These are phyloP conservation scores for Gardenia jasminoides DNA, from an alignment of 257 asterid genomes.

Conservation along the genomic window DNA sequence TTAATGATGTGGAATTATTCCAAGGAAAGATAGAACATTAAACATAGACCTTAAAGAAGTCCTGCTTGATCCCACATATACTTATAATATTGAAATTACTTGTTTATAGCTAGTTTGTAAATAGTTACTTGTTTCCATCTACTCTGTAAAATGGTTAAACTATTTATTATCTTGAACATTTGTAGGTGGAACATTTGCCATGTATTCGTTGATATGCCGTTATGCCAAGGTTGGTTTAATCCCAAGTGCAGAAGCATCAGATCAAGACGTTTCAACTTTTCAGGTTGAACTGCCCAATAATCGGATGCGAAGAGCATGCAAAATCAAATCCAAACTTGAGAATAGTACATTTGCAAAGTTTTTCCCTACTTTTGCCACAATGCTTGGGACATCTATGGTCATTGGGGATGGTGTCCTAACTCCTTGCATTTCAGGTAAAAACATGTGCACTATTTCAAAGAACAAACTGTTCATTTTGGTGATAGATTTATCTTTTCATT, in stretches of 20 bases:
- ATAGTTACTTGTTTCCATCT: too few relatives aligned
- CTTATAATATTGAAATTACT: too few relatives aligned
- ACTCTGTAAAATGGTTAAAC: too few relatives aligned
- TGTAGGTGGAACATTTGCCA: constrained; percentile 76
- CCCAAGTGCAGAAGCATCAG: constrained; percentile 71
- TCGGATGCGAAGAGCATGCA: constrained; percentile 44
- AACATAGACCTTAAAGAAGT: too few relatives aligned
- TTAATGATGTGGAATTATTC: too few relatives aligned
- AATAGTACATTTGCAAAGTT: constrained; percentile 46
- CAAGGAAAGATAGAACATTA: too few relatives aligned
- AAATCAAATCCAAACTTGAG: constrained; percentile 46
- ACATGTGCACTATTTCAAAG: too few relatives aligned
- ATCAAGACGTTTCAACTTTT: constrained; percentile 54
- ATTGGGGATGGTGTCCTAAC: constrained; percentile 83
- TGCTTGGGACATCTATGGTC: constrained; percentile 86
- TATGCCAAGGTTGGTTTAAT: constrained; percentile 64
- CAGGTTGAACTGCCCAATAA: constrained; percentile 46
- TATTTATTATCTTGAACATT: too few relatives aligned
- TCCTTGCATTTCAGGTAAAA: constrained; percentile 79
- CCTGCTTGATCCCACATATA: too few relatives aligned
- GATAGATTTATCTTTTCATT: too few relatives aligned
- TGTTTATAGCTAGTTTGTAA: too few relatives aligned
- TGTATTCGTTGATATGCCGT: constrained; percentile 69
- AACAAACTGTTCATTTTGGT: too few relatives aligned
- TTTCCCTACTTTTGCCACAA: constrained; percentile 50